These are phyloP conservation scores for Euclidium syriacum DNA, from an alignment of 345 rosid species.

Conservation along the genomic window DNA sequence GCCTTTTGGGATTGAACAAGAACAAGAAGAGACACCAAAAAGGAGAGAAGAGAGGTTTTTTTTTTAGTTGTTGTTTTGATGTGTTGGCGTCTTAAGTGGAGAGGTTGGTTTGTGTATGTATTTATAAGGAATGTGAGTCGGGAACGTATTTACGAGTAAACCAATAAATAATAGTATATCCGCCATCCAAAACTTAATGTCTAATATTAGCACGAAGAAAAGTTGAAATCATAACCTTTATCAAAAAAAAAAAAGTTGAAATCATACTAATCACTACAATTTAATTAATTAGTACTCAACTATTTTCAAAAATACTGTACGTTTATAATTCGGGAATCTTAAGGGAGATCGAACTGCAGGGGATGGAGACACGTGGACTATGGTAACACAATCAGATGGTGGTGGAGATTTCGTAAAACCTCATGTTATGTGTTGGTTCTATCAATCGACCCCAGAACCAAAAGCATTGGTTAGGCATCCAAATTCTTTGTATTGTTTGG, in stretches of 20 bases:
- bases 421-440: constrained; percentile 11
- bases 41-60: neutral
- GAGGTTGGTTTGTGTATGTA: constrained; percentile 13
- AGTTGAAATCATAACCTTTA: no score
- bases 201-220: neutral
- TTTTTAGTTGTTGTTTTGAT: constrained; percentile 5
- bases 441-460: constrained; percentile 13
- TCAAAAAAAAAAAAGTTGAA: no score
- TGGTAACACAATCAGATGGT: constrained; percentile 6
- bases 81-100: constrained; percentile 11
- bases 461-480: constrained; percentile 37
- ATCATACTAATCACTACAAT: no score
- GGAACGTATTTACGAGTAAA: constrained; percentile 1
- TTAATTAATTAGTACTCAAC: no score
- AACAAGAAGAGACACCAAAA: constrained; percentile 5
- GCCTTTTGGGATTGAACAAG: constrained; percentile 8
- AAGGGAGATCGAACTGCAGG: constrained; percentile 4
- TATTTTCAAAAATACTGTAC: no score
- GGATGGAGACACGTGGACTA: constrained; percentile 1
- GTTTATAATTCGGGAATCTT: neutral
- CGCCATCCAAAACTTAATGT: neutral
- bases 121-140: constrained; percentile 25
- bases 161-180: neutral
- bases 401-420: neutral
- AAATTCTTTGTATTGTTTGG: constrained; percentile 29